Evolutionary conservation across 192 early-diverging fungal species (phyloP), one percentile per base, ranked within the genome.

Genomic region (Entomortierella lignicola): DNA sequence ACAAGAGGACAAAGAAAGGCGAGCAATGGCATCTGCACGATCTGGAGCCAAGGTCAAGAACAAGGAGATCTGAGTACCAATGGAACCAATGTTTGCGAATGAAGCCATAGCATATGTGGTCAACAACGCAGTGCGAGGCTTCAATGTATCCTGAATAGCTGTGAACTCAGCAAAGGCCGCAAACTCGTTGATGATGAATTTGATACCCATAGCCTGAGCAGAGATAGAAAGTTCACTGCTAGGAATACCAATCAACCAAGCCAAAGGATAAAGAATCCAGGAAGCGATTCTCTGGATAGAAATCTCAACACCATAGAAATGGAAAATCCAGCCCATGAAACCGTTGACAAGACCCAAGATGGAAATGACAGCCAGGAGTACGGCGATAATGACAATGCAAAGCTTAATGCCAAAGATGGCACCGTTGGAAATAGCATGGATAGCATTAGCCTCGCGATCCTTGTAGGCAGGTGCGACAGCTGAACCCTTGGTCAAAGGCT

Each of bases 101-200:
- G 93, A 93, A 50, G 93, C 95, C 57, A 95, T 87, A 26, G 94
- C 93, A 74, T 94, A 94, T 39, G 92, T 90, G 17, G 85, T 82
- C 56, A 93, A 85, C 8, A 81, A 66, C 25, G 60, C 66, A 1
- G 83, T 83, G 42, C 92, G 89, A 26, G 67, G 50, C 30, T 83
- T 72, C 61, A 93, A 82, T 31, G 48, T 47, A 17, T 68, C 70
- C 60, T 72, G 75, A 21, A 84, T 55, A 41, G 69, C 71, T 15
- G 83, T 83, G 65, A 92, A 79, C 60, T 57, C 31, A 0, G 56
- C 32, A 83, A 93, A 97, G 11, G 95, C 95, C n/a, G 91, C 91
- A 81, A 97, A 94, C 88, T 97, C 95, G 86, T 96, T 97, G 34
- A 91, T 81, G 66, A 94, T 83, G 56, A 96, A 88, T 84, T 97